phyloP scores from a whole-genome alignment of 257 asterid genomes.

The Jasminum sambac region DNA sequence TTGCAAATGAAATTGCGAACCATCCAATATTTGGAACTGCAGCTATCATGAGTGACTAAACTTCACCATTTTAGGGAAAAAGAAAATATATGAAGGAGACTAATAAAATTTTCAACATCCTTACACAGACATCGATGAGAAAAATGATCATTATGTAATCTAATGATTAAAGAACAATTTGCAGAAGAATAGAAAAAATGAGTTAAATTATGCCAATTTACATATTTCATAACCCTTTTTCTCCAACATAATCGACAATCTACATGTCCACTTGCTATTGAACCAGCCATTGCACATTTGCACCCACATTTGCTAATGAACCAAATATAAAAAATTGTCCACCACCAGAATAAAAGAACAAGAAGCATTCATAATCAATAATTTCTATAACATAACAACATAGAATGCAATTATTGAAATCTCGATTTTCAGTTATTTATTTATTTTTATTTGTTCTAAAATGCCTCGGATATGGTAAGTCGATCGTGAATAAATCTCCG shows the following conservation, averaged over 20 bases:
- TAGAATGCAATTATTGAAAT: neutral
- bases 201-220: neutral
- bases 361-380: neutral
- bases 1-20: conserved; percentile 84
- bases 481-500: too few relatives aligned
- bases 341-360: conserved; percentile 8
- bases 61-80: conserved; percentile 18
- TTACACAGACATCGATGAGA: neutral
- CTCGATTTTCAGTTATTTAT: too few relatives aligned
- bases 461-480: too few relatives aligned
- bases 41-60: conserved; percentile 89
- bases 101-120: neutral
- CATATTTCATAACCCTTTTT: conserved; percentile 71
- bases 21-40: conserved; percentile 89
- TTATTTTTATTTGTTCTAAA: too few relatives aligned
- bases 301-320: conserved; percentile 87
- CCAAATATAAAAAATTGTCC: conserved; percentile 79
- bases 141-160: neutral
- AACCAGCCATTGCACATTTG: conserved; percentile 95
- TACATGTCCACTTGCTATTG: conserved; percentile 91
- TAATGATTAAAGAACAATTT: neutral
- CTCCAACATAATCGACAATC: conserved; percentile 77
- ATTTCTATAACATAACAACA: neutral
- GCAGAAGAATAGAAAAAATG: neutral
- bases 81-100: neutral